These are phyloP conservation scores for Blastocladiella britannica DNA, from an alignment of 192 early-diverging fungal species.

Conservation along the genomic window DNA sequence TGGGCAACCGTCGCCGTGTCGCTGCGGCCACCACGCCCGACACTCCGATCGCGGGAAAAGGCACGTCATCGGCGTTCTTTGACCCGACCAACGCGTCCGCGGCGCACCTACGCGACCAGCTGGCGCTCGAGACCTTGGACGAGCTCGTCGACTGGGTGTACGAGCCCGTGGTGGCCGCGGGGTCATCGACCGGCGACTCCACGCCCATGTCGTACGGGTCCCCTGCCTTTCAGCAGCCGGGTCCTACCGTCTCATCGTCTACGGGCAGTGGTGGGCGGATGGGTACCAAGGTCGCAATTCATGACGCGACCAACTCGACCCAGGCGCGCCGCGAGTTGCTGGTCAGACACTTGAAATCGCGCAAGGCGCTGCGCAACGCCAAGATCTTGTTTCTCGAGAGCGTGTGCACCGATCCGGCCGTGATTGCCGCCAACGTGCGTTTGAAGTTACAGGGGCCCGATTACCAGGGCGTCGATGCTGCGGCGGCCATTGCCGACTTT, in stretches of 20 bases:
- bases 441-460: constrained; percentile 90
- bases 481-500: constrained; percentile 71
- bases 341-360: constrained; percentile 13
- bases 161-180: constrained; percentile 57
- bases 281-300: constrained; percentile 11
- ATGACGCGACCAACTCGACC: constrained; percentile 92
- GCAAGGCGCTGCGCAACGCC: constrained; percentile 29
- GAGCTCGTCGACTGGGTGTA: constrained; percentile 80
- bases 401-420: constrained; percentile 48
- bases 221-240: constrained; percentile 1
- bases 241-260: constrained; percentile 1
- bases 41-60: constrained; percentile 7
- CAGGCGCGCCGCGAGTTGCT: constrained; percentile 40
- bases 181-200: constrained; percentile 36
- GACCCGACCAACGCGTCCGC: constrained; percentile 70
- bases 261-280: too few relatives aligned
- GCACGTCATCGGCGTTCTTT: constrained; percentile 75
- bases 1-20: constrained; percentile 77
- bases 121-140: constrained; percentile 79
- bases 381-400: constrained; percentile 58
- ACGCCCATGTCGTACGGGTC: background rate
- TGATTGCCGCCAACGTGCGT: constrained; percentile 61
- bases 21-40: constrained; percentile 15
- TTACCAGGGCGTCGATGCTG: constrained; percentile 64
- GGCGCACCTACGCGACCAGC: constrained; percentile 52